A percentile compares a stretch with the other conserved stretches of the same genome.
Conservation (phyloP, 768 basidiomycete genomes). For the Psilocybe azurescens region DNA sequence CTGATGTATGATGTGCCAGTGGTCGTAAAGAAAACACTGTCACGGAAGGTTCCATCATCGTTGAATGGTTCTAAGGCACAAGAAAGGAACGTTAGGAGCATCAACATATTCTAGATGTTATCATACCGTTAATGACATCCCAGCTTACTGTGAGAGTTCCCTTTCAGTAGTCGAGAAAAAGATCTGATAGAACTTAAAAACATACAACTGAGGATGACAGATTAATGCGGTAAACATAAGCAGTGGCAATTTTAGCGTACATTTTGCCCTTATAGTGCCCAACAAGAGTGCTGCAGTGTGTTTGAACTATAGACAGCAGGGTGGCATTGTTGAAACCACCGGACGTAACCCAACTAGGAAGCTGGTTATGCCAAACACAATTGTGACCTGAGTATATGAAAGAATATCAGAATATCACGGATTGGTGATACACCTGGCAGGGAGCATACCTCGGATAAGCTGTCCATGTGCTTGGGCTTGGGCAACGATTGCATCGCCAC, state of each 20-base stretch:
- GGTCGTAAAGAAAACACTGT: slow-evolving; percentile 58
- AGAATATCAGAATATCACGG: neutral
- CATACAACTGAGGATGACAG: slow-evolving; percentile 10
- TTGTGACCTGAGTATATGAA: slow-evolving; percentile 36
- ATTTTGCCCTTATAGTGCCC: slow-evolving; percentile 57
- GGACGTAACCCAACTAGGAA: slow-evolving; percentile 53
- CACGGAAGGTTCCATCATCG: slow-evolving; percentile 62
- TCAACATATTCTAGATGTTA: neutral
- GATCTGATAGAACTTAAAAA: neutral
- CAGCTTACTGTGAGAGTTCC: slow-evolving; percentile 10
- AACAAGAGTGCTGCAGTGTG: slow-evolving; percentile 53
- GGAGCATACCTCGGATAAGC: slow-evolving; percentile 44
- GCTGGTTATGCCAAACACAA: slow-evolving; percentile 57
- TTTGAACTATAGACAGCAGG: slow-evolving; percentile 47
- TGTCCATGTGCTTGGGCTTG: slow-evolving; percentile 51
- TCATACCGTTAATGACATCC: slow-evolving; percentile 22
- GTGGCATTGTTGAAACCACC: slow-evolving; percentile 46
- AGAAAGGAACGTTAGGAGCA: neutral
- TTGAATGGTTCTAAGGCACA: slow-evolving; percentile 52
- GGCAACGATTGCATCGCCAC: slow-evolving; percentile 48
- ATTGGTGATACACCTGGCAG: neutral
- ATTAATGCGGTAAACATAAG: neutral
- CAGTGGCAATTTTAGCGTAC: slow-evolving; percentile 27
- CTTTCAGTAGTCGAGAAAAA: neutral
- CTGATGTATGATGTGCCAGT: slow-evolving; percentile 51